Evolutionary conservation across 2,329 filamentous ascomycete genomes (phyloP).

Genomic region (Penicillium expansum): DNA sequence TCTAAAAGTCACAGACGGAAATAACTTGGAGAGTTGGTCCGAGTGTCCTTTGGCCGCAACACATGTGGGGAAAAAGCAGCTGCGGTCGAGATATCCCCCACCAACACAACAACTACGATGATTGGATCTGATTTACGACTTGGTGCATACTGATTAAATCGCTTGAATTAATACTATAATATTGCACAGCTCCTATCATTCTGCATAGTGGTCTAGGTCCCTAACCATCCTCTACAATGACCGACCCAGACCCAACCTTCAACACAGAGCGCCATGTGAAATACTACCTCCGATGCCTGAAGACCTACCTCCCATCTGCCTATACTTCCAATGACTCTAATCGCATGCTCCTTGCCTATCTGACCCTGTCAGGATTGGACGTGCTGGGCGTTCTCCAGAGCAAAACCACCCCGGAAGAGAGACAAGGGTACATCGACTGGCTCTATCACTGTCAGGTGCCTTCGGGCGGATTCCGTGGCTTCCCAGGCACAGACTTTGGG

Average conservation of each 20-base stretch:
- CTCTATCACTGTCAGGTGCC: slow-evolving; percentile 83
- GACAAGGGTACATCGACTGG: slow-evolving; percentile 65
- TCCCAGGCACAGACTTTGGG: slow-evolving; percentile 64
- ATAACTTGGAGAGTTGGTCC: slow-evolving; percentile 11
- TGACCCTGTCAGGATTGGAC: slow-evolving; percentile 82
- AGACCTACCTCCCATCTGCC: slow-evolving; percentile 71
- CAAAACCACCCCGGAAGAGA: slow-evolving; percentile 54
- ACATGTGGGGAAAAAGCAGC: slow-evolving; percentile 26
- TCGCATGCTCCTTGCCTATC: slow-evolving; percentile 84
- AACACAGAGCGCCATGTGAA: slow-evolving; percentile 68
- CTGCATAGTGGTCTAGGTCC: background rate
- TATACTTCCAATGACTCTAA: slow-evolving; percentile 90
- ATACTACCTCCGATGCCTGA: slow-evolving; percentile 90
- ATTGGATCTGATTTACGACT: slow-evolving; percentile 3
- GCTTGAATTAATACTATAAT: background rate
- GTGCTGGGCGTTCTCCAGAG: slow-evolving; percentile 65
- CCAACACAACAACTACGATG: slow-evolving; percentile 7
- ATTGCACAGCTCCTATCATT: background rate
- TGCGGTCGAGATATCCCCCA: slow-evolving; percentile 17
- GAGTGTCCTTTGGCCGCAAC: slow-evolving; percentile 6
- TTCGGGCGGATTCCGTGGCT: slow-evolving; percentile 82
- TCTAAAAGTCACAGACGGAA: slow-evolving; percentile 2
- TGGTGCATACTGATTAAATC: background rate
- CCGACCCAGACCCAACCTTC: slow-evolving; percentile 29
- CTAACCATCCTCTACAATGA: slow-evolving; percentile 24